Percentiles rank a stretch among this genome's conserved stretches.
Evolutionary conservation across 2,329 filamentous ascomycete species (phyloP).

Genomic region (Fusarium nisikadoi): DNA sequence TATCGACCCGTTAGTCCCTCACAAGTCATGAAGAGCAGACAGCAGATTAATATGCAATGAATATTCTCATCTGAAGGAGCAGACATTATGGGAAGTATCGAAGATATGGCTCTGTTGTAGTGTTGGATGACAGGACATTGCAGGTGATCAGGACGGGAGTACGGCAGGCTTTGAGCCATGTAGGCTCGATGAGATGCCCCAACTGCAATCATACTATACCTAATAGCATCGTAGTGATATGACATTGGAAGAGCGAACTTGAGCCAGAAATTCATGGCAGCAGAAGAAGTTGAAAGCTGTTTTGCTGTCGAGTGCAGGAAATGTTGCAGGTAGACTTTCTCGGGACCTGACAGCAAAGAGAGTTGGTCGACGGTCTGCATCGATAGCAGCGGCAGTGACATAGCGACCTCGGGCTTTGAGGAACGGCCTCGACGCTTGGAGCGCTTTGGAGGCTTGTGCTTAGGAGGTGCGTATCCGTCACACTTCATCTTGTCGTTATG

Average conservation of each 20-base stretch:
- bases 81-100: constrained; percentile 3
- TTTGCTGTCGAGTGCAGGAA: constrained; percentile 2
- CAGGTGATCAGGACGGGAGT: neutral
- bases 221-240: neutral
- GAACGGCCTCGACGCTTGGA: neutral
- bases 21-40: constrained; percentile 6
- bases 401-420: fast-evolving
- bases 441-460: neutral
- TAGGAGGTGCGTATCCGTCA: constrained; percentile 11
- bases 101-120: constrained; percentile 15
- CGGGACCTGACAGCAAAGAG: neutral
- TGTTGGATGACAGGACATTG: constrained; percentile 11
- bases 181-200: constrained; percentile 14
- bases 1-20: constrained; percentile 10
- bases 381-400: neutral
- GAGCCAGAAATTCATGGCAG: constrained; percentile 3
- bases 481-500: constrained; percentile 17
- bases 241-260: constrained; percentile 14
- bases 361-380: neutral
- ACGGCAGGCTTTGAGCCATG: neutral
- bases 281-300: neutral
- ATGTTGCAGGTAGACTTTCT: constrained; percentile 1
- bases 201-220: constrained; percentile 13
- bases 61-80: neutral
- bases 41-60: constrained; percentile 1